Evolutionary conservation across 441 rosid genomes (phyloP), one percentile per base, ranked within the genome.

Genomic region (Euphorbia corollata): DNA sequence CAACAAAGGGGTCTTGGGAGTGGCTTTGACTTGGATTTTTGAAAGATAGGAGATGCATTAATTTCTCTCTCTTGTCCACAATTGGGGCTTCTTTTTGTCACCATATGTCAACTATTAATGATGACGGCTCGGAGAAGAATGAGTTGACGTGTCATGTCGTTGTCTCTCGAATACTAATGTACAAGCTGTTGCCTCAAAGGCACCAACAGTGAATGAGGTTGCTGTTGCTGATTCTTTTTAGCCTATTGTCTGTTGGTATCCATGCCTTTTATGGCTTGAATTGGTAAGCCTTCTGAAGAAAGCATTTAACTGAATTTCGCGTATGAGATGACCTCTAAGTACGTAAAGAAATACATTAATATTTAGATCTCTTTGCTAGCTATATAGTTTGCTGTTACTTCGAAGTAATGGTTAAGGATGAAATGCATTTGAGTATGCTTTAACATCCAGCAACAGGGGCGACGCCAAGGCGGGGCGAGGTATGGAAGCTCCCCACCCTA

Each of bases 141-240:
- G 91, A 81, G 73, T 59, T 77, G 51, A 76, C 87, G 20, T 71
- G 75, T 2, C 87, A 85, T 32, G 82, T 85, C 47, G 85, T 92
- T 2, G 87, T 60, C 78, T 90, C n/a, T 74, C 71, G 0, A 95
- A 92, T 9, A 58, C 83, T 0, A 58, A 89, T 2, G 62, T 80
- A 27, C 85, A 86, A 67, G 82, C 78, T 23, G 85, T 71, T 48
- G 78, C 84, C 47, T 68, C 88, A 64, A 86, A 85, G 74, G 83
- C 73, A 36, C 83, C 87, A 39, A 79, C 79, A 4, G 85, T 82
- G 39, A 89, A 81, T 75, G 96, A 93, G 73, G 99, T 93, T 67
- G 82, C 99, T 13, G 18, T 80, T 69, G 85, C 82, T 22, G 96
- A 91, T 78, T 87, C 86, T 59, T 86, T 73, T 81, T 73, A 77